phyloP scores from a whole-genome alignment of 768 basidiomycete genomes.

The Lactifluus volemus region DNA sequence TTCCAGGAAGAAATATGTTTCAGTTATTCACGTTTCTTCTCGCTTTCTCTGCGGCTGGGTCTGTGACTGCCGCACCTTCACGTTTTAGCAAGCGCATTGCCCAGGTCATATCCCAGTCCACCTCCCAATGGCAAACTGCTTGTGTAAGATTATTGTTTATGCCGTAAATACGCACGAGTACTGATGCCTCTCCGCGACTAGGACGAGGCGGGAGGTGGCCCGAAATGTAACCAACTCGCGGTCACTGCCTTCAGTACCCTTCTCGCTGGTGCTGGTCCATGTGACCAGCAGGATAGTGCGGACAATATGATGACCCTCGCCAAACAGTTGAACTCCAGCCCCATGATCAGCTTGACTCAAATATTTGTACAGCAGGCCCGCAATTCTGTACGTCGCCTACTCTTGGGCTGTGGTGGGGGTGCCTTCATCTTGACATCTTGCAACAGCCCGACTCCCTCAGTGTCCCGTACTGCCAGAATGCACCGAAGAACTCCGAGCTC shows the following conservation, averaged over 20 bases:
- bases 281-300: slow-evolving; percentile 40
- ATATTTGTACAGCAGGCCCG: slow-evolving; percentile 51
- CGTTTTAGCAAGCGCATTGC: slow-evolving; percentile 35
- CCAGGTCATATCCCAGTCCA: slow-evolving; percentile 35
- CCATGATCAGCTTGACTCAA: slow-evolving; percentile 44
- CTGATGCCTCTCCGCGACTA: slow-evolving; percentile 19
- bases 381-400: slow-evolving; percentile 35
- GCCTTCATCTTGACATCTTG: background rate
- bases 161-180: too few relatives aligned
- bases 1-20: slow-evolving; percentile 25
- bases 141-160: slow-evolving; percentile 30
- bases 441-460: slow-evolving; percentile 34
- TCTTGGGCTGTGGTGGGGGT: background rate
- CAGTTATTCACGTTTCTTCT: slow-evolving; percentile 26
- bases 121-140: slow-evolving; percentile 37
- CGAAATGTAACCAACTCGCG: slow-evolving; percentile 50
- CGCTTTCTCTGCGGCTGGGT: slow-evolving; percentile 27
- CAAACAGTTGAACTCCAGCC: slow-evolving; percentile 35
- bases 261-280: slow-evolving; percentile 38
- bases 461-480: slow-evolving; percentile 46
- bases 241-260: slow-evolving; percentile 49
- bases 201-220: slow-evolving; percentile 46
- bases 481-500: slow-evolving; percentile 43
- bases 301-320: slow-evolving; percentile 45
- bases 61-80: slow-evolving; percentile 31